These are phyloP conservation scores for Nepenthes mirabilis DNA, from an alignment of 148 eudicot genomes.

Conservation along the genomic window DNA sequence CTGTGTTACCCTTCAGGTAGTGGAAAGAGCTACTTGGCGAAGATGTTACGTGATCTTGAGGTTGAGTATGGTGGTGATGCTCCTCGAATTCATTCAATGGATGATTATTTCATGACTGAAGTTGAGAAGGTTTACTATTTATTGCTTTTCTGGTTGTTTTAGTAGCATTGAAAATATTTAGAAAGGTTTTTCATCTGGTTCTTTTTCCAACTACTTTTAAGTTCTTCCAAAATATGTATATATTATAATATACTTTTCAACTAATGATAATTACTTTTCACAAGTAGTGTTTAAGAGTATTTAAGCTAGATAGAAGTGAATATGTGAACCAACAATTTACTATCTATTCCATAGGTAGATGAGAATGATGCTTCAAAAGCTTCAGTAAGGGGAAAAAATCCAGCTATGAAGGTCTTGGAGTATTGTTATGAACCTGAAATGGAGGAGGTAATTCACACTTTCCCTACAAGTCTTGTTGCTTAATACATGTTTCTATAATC, in stretches of 20 bases:
- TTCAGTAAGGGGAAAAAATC: constrained; percentile 54
- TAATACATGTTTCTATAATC: not conserved
- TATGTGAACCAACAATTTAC: not conserved
- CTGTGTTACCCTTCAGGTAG: constrained; percentile 42
- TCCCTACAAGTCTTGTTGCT: not conserved
- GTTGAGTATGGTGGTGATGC: constrained; percentile 89
- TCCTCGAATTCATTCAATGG: constrained; percentile 97
- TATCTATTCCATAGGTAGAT: constrained; percentile 43
- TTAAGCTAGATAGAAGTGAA: too few relatives aligned
- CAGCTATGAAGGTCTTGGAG: constrained; percentile 69
- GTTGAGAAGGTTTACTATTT: constrained; percentile 69
- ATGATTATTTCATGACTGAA: constrained; percentile 97
- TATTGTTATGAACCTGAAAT: constrained; percentile 98
- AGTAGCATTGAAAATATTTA: not conserved
- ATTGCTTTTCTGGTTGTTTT: not conserved
- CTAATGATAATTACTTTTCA: too few relatives aligned
- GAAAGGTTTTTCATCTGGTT: too few relatives aligned
- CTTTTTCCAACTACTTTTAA: too few relatives aligned
- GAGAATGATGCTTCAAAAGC: constrained; percentile 55
- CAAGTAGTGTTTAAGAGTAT: too few relatives aligned
- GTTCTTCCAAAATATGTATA: too few relatives aligned
- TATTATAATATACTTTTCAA: too few relatives aligned
- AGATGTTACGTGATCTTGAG: constrained; percentile 86
- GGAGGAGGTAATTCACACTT: constrained; percentile 68
- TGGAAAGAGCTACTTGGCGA: constrained; percentile 97